phyloP scores from a whole-genome alignment of 768 basidiomycete genomes.

The Boletus coccyginus region DNA sequence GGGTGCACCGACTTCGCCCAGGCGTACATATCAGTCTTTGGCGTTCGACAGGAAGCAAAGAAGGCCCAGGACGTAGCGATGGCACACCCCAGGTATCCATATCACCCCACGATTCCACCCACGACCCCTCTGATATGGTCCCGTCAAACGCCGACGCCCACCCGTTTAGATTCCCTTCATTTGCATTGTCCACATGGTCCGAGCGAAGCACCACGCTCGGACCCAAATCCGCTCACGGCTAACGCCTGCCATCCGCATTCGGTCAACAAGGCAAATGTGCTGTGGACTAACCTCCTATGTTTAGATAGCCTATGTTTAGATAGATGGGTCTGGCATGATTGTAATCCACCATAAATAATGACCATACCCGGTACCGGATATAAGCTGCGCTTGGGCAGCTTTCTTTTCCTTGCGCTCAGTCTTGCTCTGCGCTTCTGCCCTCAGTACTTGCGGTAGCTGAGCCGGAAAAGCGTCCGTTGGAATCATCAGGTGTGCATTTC shows the following conservation, averaged over 20 bases:
- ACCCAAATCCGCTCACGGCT: constrained; percentile 4
- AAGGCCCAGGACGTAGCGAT: too few relatives aligned
- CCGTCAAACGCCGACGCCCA: background rate
- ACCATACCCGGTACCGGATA: background rate
- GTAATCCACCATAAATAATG: constrained; percentile 8
- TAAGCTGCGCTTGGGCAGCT: constrained; percentile 3
- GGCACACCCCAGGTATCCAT: too few relatives aligned
- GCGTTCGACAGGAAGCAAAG: background rate
- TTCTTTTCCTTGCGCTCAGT: background rate
- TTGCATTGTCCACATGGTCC: background rate
- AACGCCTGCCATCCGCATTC: constrained; percentile 5
- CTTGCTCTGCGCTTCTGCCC: background rate
- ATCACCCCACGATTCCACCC: too few relatives aligned
- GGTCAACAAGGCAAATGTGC: constrained; percentile 10
- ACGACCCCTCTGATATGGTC: background rate
- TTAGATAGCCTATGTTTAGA: background rate
- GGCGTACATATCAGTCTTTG: background rate
- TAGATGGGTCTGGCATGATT: background rate
- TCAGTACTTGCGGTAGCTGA: background rate
- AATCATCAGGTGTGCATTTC: background rate
- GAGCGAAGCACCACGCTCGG: background rate
- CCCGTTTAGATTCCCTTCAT: background rate
- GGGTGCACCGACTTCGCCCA: background rate
- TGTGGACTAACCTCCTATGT: constrained; percentile 8
- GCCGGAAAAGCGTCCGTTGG: too few relatives aligned